These are phyloP conservation scores for Colletotrichum nymphaeae DNA, from an alignment of 2,329 filamentous ascomycete species.

Conservation along the genomic window DNA sequence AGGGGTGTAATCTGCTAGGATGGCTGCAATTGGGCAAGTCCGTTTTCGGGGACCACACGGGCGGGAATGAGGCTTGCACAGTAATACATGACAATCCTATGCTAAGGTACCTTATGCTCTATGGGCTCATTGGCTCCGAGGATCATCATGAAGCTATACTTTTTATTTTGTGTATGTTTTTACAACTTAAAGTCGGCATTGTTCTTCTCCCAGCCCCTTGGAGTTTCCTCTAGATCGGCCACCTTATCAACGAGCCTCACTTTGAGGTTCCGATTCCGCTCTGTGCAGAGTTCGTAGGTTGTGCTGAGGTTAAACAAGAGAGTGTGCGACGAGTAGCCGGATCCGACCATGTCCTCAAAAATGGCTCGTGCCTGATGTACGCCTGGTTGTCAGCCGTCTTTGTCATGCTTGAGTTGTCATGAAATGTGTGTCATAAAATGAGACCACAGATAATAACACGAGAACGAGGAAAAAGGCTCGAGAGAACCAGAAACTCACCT, in stretches of 20 bases:
- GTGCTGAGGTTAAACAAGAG: conserved; percentile 91
- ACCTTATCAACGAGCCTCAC: conserved; percentile 76
- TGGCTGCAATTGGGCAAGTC: conserved; percentile 11
- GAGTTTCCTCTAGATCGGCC: conserved; percentile 66
- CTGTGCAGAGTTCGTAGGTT: conserved; percentile 91
- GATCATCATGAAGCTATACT: not conserved
- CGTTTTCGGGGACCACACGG: conserved; percentile 7
- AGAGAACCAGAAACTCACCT: conserved; percentile 69
- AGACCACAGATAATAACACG: not conserved
- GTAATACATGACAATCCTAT: not conserved
- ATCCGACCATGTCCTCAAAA: conserved; percentile 73
- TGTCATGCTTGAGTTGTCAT: not conserved
- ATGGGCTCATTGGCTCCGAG: too few relatives aligned
- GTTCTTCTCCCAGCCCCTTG: conserved; percentile 75
- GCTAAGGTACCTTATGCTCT: too few relatives aligned
- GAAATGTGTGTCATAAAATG: not conserved
- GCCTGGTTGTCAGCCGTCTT: conserved; percentile 38
- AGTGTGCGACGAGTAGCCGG: conserved; percentile 77
- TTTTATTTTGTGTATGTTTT: not conserved
- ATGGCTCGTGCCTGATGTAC: conserved; percentile 68
- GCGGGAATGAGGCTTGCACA: not conserved
- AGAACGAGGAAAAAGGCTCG: not conserved
- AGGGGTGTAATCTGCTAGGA: not conserved
- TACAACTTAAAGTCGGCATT: conserved; percentile 83
- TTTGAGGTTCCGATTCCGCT: conserved; percentile 79